A percentile compares a stretch with the other conserved stretches of the same genome.
phyloP scores from a whole-genome alignment of 345 rosid genomes.

The Salix exigua region DNA sequence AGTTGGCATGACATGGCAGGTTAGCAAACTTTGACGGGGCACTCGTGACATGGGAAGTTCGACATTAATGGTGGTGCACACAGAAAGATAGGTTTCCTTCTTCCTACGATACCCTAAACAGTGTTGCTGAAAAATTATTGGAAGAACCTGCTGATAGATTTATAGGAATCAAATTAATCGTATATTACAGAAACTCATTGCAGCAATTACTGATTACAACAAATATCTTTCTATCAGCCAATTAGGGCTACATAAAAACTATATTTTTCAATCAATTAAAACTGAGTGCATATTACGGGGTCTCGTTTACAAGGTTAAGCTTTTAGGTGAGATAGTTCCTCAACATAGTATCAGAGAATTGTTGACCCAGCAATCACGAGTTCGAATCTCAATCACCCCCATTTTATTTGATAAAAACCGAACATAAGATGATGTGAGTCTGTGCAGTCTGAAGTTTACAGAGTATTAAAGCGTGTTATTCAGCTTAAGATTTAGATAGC shows the following conservation, averaged over 20 bases:
- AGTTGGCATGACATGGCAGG: slow-evolving; percentile 20
- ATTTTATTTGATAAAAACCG: too few species aligned
- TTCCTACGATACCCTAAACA: too few species aligned
- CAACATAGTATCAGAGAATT: too few species aligned
- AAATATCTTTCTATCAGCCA: neutral
- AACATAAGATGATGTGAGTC: too few species aligned
- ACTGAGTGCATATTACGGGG: neutral
- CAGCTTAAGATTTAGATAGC: too few species aligned
- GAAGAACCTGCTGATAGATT: neutral
- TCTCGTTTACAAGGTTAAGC: too few species aligned
- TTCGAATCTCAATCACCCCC: too few species aligned
- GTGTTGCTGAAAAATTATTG: too few species aligned
- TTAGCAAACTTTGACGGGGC: slow-evolving; percentile 17
- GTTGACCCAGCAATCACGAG: too few species aligned
- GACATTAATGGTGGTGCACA: slow-evolving; percentile 17
- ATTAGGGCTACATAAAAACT: neutral
- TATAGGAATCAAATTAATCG: neutral
- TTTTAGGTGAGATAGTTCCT: too few species aligned
- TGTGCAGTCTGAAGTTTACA: too few species aligned
- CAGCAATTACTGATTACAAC: neutral
- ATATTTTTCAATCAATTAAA: neutral
- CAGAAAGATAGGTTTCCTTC: neutral
- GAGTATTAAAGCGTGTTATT: too few species aligned
- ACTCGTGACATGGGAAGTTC: slow-evolving; percentile 11
- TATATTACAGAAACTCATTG: neutral